phyloP scores from a whole-genome alignment of 106 monocot genomes.

The Cymbidium sinense region DNA sequence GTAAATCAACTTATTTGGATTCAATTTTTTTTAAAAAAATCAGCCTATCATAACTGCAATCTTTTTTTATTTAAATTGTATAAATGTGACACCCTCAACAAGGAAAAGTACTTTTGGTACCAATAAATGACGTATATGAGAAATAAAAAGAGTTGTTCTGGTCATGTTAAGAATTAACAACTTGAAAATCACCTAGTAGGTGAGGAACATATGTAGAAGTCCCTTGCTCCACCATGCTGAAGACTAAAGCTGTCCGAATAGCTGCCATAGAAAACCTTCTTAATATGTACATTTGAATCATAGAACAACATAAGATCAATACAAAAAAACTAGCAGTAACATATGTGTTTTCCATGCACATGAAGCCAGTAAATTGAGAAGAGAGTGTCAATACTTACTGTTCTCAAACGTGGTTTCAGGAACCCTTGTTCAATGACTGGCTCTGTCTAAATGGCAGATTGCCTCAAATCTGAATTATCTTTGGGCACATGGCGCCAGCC shows the following conservation, averaged over 20 bases:
- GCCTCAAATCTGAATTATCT: conserved; percentile 78
- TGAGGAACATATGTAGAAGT: conserved; percentile 93
- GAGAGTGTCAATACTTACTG: conserved; percentile 67
- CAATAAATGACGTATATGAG: background rate
- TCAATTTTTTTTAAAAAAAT: too few species aligned
- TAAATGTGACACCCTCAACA: too few species aligned
- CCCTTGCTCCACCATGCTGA: conserved; percentile 68
- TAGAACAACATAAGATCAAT: background rate
- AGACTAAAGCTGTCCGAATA: conserved; percentile 79
- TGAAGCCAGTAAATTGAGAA: background rate
- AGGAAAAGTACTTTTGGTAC: background rate
- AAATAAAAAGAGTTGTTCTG: background rate
- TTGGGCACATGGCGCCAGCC: conserved; percentile 93
- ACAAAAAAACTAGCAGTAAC: background rate
- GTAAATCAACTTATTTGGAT: too few species aligned
- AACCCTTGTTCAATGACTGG: conserved; percentile 93
- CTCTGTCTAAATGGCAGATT: conserved; percentile 89
- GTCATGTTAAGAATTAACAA: conserved; percentile 7
- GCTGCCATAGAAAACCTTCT: conserved; percentile 83
- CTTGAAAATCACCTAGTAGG: conserved; percentile 62
- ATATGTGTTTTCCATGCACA: background rate
- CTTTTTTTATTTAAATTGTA: too few species aligned
- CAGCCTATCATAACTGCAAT: too few species aligned
- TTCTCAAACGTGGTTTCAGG: conserved; percentile 66
- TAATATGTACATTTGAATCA: conserved; percentile 80